These are phyloP conservation scores for Dendryphion nanum DNA, from an alignment of 2,329 filamentous ascomycete species.

Conservation along the genomic window DNA sequence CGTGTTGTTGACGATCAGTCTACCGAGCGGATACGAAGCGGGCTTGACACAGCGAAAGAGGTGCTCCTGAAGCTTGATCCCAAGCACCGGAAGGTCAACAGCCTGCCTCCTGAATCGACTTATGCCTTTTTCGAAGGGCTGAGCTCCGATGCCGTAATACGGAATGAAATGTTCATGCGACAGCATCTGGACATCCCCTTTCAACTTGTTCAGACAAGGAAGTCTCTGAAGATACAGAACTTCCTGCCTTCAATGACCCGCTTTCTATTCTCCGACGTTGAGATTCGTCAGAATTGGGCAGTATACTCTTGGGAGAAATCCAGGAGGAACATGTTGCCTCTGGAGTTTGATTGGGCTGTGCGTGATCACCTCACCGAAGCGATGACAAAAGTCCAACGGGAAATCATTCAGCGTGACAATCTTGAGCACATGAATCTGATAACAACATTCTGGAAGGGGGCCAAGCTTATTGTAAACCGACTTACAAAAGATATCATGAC, in stretches of 20 bases:
- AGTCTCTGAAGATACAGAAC: slow-evolving; percentile 71
- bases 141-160: slow-evolving; percentile 77
- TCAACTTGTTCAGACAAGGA: slow-evolving; percentile 73
- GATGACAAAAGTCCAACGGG: slow-evolving; percentile 61
- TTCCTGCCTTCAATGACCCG: slow-evolving; percentile 79
- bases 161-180: slow-evolving; percentile 52
- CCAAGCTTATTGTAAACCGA: slow-evolving; percentile 69
- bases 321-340: slow-evolving; percentile 60
- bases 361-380: slow-evolving; percentile 68
- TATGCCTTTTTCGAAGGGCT: slow-evolving; percentile 85
- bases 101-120: slow-evolving; percentile 60
- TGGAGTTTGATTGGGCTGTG: slow-evolving; percentile 86
- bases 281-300: slow-evolving; percentile 65
- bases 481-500: slow-evolving; percentile 73
- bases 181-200: slow-evolving; percentile 80
- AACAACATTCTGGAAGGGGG: slow-evolving; percentile 75
- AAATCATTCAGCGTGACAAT: slow-evolving; percentile 55
- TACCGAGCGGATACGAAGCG: slow-evolving; percentile 42
- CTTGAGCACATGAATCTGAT: slow-evolving; percentile 53
- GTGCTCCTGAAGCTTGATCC: slow-evolving; percentile 47
- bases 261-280: slow-evolving; percentile 77
- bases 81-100: slow-evolving; percentile 50
- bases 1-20: slow-evolving; percentile 47
- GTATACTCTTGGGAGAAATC: slow-evolving; percentile 66
- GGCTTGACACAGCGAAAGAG: slow-evolving; percentile 42